Evolutionary conservation across 2,329 filamentous ascomycete genomes (phyloP), one percentile per base, ranked within the genome.

Genomic region (Myriosclerotinia scirpicola): DNA sequence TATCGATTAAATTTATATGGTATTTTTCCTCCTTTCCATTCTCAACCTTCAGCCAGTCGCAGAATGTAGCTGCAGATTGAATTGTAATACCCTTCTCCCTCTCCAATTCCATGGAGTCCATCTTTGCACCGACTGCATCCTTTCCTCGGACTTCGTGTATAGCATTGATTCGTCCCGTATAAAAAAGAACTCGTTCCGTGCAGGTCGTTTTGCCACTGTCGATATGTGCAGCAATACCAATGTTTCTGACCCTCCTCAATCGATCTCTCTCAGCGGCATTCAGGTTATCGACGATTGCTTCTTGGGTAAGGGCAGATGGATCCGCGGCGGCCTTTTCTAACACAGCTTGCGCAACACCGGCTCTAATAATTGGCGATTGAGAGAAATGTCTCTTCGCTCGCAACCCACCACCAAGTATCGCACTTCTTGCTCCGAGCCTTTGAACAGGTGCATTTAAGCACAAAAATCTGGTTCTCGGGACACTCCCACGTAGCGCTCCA

Each of bases 31-130:
- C 92, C 76, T 91, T 86, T 72, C 90, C 91, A 71, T 94, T 81
- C 74, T 92, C 89, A 79, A 87, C 89, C 83, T 96, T 97, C 72
- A 90, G 81, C 95, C 95, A 99, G 80, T 99, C 93, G 79, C 92
- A 96, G 79, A 97, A 99, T 0, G 95, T 99, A 34, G 95, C 95
- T 14, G 95, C 95, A 73, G 94, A 98, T 79, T 99, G 94, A 76
- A 99, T 99, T 67, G 95, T 99, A 78, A 99, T 99, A 75, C 95
- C 95, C 83, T 97, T 97, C 79, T 98, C 95, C 79, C 95, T 86
- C 81, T 99, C 95, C 73, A 99, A 84, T 74, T 99, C 95, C 95
- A 99, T 99, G 36, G 93, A 97, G 82, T 99, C 95, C 95, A 99
- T 99, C 83, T 99, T 99, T 69, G 95, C 95, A 71, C 95, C 95